Evolutionary conservation across 345 rosid species (phyloP).

Genomic region (Eucalyptus caleyi): DNA sequence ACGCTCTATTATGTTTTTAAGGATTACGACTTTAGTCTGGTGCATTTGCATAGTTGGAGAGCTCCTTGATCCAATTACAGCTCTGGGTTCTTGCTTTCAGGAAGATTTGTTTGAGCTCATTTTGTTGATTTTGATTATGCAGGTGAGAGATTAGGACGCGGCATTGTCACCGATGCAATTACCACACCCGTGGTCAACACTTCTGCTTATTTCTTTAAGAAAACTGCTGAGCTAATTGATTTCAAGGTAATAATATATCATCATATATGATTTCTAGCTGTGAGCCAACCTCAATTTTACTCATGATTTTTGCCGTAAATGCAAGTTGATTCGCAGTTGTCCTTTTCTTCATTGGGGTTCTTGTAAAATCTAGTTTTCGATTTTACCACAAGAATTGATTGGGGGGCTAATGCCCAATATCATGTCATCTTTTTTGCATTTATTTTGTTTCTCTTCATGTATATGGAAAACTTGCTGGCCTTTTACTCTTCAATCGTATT

Average conservation of each 20-base stretch:
- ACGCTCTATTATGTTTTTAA: not conserved
- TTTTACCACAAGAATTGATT: not conserved
- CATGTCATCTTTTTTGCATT: not conserved
- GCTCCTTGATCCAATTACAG: not conserved
- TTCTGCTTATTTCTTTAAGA: constrained; percentile 87
- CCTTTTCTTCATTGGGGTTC: not conserved
- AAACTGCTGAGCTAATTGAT: constrained; percentile 78
- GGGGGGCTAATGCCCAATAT: not conserved
- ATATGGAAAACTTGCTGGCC: not conserved
- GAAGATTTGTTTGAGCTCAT: not conserved
- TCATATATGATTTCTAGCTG: not conserved
- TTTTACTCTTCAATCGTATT: not conserved
- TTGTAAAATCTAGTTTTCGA: not conserved
- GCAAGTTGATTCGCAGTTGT: not conserved
- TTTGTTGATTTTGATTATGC: not conserved
- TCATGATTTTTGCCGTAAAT: not conserved
- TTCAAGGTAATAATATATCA: constrained; percentile 47
- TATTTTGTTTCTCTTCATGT: not conserved
- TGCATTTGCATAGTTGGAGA: not conserved
- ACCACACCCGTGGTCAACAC: constrained; percentile 95
- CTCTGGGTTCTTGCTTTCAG: not conserved
- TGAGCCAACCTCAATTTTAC: not conserved
- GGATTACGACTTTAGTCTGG: not conserved
- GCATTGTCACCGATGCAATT: constrained; percentile 92
- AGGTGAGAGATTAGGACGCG: constrained; percentile 97